Evolutionary conservation across 2,329 filamentous ascomycete species (phyloP).

Genomic region (Alternaria sp.): DNA sequence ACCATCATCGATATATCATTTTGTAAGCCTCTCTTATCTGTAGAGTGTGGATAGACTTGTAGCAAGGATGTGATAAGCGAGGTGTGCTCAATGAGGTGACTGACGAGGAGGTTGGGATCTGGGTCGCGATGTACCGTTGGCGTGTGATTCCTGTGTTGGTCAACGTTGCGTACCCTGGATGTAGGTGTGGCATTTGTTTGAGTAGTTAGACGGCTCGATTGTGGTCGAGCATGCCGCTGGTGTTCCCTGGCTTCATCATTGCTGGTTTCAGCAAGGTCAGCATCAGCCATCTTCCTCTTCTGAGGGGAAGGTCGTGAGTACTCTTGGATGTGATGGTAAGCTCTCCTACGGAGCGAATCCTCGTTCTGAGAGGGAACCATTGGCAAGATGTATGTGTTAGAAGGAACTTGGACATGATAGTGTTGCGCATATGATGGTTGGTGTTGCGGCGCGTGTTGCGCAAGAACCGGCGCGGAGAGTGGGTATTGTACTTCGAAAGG

Average conservation of each 20-base stretch:
- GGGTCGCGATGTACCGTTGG: slow-evolving; percentile 5
- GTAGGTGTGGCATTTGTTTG: background rate
- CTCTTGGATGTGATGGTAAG: slow-evolving; percentile 19
- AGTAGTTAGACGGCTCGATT: background rate
- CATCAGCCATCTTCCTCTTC: slow-evolving; percentile 13
- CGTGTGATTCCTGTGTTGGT: background rate
- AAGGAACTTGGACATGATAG: background rate
- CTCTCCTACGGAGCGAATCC: slow-evolving; percentile 21
- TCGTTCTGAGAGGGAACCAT: slow-evolving; percentile 9
- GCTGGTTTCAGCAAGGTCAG: slow-evolving; percentile 10
- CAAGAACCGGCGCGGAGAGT: slow-evolving; percentile 1
- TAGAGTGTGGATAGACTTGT: slow-evolving; percentile 21
- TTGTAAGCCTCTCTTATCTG: slow-evolving; percentile 16
- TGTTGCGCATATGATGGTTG: slow-evolving; percentile 1
- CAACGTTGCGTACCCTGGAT: background rate
- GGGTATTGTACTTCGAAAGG: slow-evolving; percentile 11
- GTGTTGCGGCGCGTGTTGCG: background rate
- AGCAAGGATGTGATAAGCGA: slow-evolving; percentile 24
- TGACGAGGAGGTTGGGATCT: slow-evolving; percentile 10
- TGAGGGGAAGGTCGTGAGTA: slow-evolving; percentile 9
- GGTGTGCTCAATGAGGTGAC: slow-evolving; percentile 21
- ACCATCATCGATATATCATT: slow-evolving; percentile 29
- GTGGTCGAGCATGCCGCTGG: background rate
- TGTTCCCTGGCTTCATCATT: slow-evolving; percentile 3
- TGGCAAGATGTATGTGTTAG: background rate